phyloP scores from a whole-genome alignment of 2,329 filamentous ascomycete genomes.

The Pseudogymnoascus sp. region DNA sequence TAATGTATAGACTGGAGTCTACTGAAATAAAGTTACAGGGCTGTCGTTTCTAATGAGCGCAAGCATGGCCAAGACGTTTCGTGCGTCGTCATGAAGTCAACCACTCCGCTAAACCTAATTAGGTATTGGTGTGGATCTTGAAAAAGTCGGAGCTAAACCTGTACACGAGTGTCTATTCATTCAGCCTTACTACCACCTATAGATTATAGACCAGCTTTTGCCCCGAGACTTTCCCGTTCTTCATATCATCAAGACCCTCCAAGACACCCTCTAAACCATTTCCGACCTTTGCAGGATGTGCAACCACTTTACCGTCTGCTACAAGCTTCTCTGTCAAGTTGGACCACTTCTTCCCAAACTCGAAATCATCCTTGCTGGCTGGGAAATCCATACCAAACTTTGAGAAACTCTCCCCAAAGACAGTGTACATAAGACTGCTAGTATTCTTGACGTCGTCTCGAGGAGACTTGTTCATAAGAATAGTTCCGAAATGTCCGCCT shows the following conservation, averaged over 20 bases:
- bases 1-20: no score
- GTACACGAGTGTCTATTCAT: no score
- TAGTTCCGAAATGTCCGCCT: constrained; percentile 30
- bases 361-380: constrained; percentile 12
- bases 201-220: constrained; percentile 18
- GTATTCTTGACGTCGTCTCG: constrained; percentile 15
- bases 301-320: constrained; percentile 13
- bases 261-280: constrained; percentile 12
- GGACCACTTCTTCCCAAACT: constrained; percentile 14
- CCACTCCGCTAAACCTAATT: no score
- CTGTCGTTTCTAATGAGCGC: no score
- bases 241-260: constrained; percentile 12
- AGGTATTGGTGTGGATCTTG: no score
- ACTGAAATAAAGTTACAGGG: no score
- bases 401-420: constrained; percentile 30
- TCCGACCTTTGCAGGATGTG: constrained; percentile 11
- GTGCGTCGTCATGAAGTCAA: no score
- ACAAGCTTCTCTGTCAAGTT: constrained; percentile 14
- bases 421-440: constrained; percentile 34
- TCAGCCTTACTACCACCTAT: no score
- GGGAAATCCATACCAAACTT: constrained; percentile 9
- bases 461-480: background rate
- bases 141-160: no score
- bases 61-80: no score
- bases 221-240: constrained; percentile 11